phyloP scores from a whole-genome alignment of 768 basidiomycete genomes.

The Leucosporidium yakuticum region DNA sequence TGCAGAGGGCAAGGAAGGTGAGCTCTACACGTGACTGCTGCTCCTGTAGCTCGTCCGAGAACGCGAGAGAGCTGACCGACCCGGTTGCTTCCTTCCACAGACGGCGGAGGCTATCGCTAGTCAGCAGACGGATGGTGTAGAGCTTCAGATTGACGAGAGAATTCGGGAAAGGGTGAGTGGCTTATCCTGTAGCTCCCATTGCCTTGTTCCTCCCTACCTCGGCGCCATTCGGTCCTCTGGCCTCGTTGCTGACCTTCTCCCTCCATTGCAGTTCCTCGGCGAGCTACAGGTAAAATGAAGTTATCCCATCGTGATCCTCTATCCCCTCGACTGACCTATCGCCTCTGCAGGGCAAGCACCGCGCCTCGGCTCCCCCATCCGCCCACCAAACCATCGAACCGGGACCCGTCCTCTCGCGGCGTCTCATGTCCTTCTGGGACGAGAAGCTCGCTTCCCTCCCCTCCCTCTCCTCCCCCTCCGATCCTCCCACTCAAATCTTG shows the following conservation, averaged over 20 bases:
- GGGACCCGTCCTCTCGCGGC: neutral
- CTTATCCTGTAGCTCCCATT: no score
- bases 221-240: no score
- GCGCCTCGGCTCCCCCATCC: constrained; percentile 19
- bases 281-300: constrained; percentile 30
- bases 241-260: neutral
- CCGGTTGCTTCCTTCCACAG: neutral
- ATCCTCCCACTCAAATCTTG: constrained; percentile 2
- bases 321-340: neutral
- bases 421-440: constrained; percentile 30
- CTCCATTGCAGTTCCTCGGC: constrained; percentile 18
- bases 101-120: constrained; percentile 22
- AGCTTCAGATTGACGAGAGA: constrained; percentile 19
- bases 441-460: constrained; percentile 8
- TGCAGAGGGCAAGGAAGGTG: constrained; percentile 21
- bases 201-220: neutral
- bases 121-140: neutral
- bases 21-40: neutral
- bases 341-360: constrained; percentile 18
- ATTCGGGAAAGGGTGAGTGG: constrained; percentile 27
- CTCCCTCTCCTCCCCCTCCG: neutral
- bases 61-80: neutral
- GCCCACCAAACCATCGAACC: constrained; percentile 24
- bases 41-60: neutral
- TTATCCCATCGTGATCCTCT: neutral